phyloP scores from a whole-genome alignment of 2,329 filamentous ascomycete genomes.

The Dactylellina leptospora region DNA sequence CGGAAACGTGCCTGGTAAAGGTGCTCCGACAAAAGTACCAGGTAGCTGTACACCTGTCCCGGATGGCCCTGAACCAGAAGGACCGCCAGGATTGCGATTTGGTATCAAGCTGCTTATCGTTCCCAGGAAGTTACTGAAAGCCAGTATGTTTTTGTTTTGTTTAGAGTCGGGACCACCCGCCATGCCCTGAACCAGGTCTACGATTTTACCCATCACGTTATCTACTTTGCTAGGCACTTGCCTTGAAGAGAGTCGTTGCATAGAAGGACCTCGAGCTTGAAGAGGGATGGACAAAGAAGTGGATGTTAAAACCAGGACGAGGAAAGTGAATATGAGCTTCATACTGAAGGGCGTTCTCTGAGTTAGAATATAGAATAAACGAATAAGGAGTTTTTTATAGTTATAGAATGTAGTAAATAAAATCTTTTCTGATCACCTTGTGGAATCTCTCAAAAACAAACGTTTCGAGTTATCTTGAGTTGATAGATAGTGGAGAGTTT shows the following conservation, averaged over 20 bases:
- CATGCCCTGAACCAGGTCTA: neutral
- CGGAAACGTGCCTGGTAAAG: neutral
- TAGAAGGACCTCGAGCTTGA: neutral
- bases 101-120: constrained; percentile 1
- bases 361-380: neutral
- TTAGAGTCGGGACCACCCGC: neutral
- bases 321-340: neutral
- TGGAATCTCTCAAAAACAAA: too few species aligned
- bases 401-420: neutral
- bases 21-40: too few species aligned
- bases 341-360: neutral
- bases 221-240: constrained; percentile 3
- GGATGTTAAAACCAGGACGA: neutral
- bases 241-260: neutral
- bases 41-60: neutral
- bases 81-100: neutral
- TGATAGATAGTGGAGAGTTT: neutral
- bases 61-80: neutral
- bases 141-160: neutral
- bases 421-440: too few species aligned
- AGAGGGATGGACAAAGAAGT: neutral
- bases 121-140: neutral
- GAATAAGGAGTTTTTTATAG: neutral
- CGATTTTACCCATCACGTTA: constrained; percentile 5
- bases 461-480: too few species aligned